Evolutionary conservation across 2,329 filamentous ascomycete genomes (phyloP).

Genomic region (Leptographium lundbergii): DNA sequence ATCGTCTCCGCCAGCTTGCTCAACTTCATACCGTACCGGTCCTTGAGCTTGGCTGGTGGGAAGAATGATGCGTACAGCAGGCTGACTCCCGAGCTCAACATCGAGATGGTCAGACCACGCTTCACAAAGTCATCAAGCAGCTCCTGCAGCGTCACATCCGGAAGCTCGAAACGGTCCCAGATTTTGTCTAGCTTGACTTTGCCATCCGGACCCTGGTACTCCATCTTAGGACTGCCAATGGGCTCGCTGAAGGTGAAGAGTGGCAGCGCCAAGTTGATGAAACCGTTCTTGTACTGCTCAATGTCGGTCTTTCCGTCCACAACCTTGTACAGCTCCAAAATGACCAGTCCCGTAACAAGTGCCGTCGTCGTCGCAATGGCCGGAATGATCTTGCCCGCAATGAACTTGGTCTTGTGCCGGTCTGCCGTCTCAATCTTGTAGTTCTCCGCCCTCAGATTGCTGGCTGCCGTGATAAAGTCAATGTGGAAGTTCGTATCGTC

Average conservation of each 20-base stretch:
- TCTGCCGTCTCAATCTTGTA: constrained; percentile 93
- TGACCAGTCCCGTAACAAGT: constrained; percentile 83
- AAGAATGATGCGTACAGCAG: constrained; percentile 92
- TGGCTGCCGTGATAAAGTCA: constrained; percentile 95
- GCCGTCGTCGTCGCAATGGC: constrained; percentile 97
- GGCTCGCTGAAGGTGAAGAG: constrained; percentile 99
- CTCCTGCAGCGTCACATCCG: constrained; percentile 72
- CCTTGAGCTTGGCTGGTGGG: constrained; percentile 63
- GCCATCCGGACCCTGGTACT: constrained; percentile 67
- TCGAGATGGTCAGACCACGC: constrained; percentile 70
- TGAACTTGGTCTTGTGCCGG: constrained; percentile 97
- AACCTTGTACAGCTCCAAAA: constrained; percentile 91
- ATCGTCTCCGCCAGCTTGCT: constrained; percentile 79
- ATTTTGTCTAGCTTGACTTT: constrained; percentile 86
- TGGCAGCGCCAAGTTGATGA: constrained; percentile 87
- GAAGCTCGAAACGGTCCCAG: constrained; percentile 92
- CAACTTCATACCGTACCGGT: constrained; percentile 70
- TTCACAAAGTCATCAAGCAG: constrained; percentile 72
- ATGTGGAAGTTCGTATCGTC: constrained; percentile 98
- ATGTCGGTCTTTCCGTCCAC: constrained; percentile 92
- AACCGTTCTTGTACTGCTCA: constrained; percentile 98
- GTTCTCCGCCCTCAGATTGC: constrained; percentile 92
- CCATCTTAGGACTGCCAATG: constrained; percentile 84
- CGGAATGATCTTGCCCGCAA: constrained; percentile 98
- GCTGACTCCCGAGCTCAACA: constrained; percentile 96